These are phyloP conservation scores for Quercus tomentella DNA, from an alignment of 331 rosid genomes.

Conservation along the genomic window DNA sequence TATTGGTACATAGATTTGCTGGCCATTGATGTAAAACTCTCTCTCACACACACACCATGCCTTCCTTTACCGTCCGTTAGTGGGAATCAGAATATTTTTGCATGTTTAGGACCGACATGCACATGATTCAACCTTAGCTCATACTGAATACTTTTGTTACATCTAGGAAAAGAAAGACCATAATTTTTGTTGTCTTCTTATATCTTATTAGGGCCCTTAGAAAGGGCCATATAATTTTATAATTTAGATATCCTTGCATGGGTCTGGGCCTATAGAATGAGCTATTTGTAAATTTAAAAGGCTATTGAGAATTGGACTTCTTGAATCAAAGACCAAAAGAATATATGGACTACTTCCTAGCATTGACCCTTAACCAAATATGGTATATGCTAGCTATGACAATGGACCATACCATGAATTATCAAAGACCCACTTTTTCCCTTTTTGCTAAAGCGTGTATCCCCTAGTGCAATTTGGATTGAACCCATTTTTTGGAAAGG, in stretches of 20 bases:
- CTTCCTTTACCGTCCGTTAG: neutral
- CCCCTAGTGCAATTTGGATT: neutral
- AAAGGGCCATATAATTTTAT: neutral
- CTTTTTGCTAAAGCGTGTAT: neutral
- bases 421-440: neutral
- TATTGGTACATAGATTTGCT: constrained; percentile 32
- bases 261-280: neutral
- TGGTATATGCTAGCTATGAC: neutral
- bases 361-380: neutral
- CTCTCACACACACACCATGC: constrained; percentile 1
- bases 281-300: neutral
- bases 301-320: neutral
- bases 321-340: neutral
- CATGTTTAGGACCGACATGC: constrained; percentile 10
- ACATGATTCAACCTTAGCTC: neutral
- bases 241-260: neutral
- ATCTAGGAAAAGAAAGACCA: neutral
- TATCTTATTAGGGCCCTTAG: too few relatives aligned
- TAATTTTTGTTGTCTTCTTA: too few relatives aligned
- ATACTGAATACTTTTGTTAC: constrained; percentile 3
- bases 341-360: neutral
- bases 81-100: constrained; percentile 27
- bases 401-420: neutral
- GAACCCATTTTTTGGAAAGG: neutral
- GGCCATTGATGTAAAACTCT: constrained; percentile 18